phyloP scores from a whole-genome alignment of 306 rosid species.

The Sphenostylis stenocarpa region DNA sequence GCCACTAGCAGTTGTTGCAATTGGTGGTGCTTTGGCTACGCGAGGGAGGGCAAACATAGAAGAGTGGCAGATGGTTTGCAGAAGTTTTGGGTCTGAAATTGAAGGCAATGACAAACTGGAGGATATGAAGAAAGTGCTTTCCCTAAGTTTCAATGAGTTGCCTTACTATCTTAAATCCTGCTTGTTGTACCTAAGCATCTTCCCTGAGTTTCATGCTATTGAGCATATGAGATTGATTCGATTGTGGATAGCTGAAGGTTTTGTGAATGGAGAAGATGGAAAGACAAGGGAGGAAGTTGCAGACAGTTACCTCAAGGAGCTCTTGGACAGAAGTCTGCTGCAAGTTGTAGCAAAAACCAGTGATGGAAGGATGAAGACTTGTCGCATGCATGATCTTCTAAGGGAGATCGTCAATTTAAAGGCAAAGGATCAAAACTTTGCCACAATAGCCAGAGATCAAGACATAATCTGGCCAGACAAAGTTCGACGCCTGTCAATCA shows the following conservation, averaged over 20 bases:
- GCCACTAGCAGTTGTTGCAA: slow-evolving; percentile 59
- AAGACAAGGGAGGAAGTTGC: slow-evolving; percentile 59
- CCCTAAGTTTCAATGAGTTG: slow-evolving; percentile 59
- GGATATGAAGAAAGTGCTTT: slow-evolving; percentile 50
- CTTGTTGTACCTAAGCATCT: slow-evolving; percentile 53
- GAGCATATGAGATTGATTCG: slow-evolving; percentile 53
- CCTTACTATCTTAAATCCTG: slow-evolving; percentile 68
- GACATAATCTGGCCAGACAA: slow-evolving; percentile 48
- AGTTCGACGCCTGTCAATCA: slow-evolving; percentile 55
- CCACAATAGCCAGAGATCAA: slow-evolving; percentile 48
- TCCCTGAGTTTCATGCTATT: slow-evolving; percentile 42
- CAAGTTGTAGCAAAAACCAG: slow-evolving; percentile 43
- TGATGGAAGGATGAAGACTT: slow-evolving; percentile 46
- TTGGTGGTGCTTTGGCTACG: slow-evolving; percentile 50
- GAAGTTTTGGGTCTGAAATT: slow-evolving; percentile 45
- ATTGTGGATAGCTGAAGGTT: slow-evolving; percentile 69
- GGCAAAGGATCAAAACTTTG: slow-evolving; percentile 58
- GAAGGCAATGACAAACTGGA: slow-evolving; percentile 43
- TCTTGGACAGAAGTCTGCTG: slow-evolving; percentile 55
- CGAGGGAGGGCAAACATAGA: slow-evolving; percentile 41
- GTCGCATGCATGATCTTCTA: slow-evolving; percentile 55
- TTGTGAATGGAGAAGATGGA: slow-evolving; percentile 51
- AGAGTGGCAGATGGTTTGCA: slow-evolving; percentile 45
- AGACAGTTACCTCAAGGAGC: slow-evolving; percentile 57
- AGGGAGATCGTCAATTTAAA: slow-evolving; percentile 51